Evolutionary conservation across 169 alveolate species (phyloP).

Genomic region (Perkinsus chesapeaki): DNA sequence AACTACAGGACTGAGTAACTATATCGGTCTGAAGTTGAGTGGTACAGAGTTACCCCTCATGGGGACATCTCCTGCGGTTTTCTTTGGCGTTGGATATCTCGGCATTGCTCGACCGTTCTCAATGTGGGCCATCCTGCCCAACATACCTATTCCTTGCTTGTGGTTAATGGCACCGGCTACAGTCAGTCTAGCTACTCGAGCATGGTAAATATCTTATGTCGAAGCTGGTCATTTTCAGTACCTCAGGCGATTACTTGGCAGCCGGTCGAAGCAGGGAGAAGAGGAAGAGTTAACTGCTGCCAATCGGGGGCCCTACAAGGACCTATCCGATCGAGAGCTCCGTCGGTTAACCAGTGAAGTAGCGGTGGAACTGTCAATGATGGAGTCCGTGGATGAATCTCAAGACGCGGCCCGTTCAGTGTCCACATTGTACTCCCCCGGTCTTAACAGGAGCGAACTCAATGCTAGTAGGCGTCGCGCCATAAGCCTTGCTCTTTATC

Average conservation of each 20-base stretch:
- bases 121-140: background rate
- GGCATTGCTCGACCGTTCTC: background rate
- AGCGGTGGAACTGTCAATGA: background rate
- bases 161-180: background rate
- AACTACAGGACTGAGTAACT: background rate
- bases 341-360: background rate
- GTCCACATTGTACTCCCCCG: background rate
- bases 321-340: background rate
- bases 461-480: background rate
- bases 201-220: background rate
- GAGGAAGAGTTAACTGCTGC: background rate
- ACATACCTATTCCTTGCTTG: background rate
- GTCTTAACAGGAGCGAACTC: background rate
- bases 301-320: background rate
- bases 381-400: background rate
- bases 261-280: background rate
- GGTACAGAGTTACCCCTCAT: background rate
- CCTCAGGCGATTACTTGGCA: background rate
- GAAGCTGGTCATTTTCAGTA: background rate
- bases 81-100: background rate
- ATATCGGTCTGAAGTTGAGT: background rate
- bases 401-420: background rate
- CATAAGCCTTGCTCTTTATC: background rate
- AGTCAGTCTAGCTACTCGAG: background rate
- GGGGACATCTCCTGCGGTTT: background rate